Evolutionary conservation across 768 basidiomycete genomes (phyloP).

Genomic region (Lactarius trivialis): DNA sequence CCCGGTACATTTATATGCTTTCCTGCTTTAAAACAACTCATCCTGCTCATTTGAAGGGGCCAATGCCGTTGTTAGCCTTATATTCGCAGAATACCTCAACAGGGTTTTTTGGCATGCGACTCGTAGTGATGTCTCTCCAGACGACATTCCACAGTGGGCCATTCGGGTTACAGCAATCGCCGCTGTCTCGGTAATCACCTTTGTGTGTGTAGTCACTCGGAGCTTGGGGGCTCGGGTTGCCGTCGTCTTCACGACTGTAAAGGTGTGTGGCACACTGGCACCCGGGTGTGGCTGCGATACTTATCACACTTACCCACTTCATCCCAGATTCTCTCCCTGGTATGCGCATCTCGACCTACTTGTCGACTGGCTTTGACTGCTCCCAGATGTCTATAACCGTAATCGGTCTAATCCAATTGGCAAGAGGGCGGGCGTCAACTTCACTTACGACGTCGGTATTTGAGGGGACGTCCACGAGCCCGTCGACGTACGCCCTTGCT

Average conservation of each 20-base stretch:
- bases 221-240: conserved; percentile 76
- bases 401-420: conserved; percentile 72
- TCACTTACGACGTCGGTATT: conserved; percentile 69
- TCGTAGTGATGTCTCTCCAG: conserved; percentile 63
- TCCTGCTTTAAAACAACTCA: neutral
- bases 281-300: too few relatives aligned
- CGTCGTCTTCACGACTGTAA: conserved; percentile 82
- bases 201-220: conserved; percentile 72
- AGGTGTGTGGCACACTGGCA: conserved; percentile 45
- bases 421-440: conserved; percentile 59
- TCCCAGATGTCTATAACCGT: conserved; percentile 62
- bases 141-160: conserved; percentile 82
- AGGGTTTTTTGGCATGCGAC: conserved; percentile 77
- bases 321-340: conserved; percentile 56
- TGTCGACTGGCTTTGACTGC: conserved; percentile 10
- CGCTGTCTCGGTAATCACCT: conserved; percentile 64
- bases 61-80: conserved; percentile 82
- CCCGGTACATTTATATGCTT: conserved; percentile 46
- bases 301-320: neutral
- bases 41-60: conserved; percentile 38
- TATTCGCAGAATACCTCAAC: conserved; percentile 89
- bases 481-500: conserved; percentile 86
- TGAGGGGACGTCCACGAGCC: conserved; percentile 63
- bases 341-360: conserved; percentile 31
- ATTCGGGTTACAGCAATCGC: conserved; percentile 79